Base-by-base conservation (phyloP, 2,329 filamentous ascomycete genomes). In the Clonostachys sp. region DNA sequence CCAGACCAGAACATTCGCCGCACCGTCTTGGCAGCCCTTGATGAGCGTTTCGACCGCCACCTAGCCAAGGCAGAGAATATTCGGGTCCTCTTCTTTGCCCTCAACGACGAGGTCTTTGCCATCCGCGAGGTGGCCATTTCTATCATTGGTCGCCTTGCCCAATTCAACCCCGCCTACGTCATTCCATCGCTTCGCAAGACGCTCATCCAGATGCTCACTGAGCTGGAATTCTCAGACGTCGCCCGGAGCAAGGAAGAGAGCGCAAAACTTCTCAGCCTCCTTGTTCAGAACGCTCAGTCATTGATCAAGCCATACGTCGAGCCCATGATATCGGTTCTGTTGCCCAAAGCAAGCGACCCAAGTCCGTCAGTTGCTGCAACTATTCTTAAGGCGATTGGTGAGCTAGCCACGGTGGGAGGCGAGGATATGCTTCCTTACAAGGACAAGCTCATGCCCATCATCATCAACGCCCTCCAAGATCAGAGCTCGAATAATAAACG, bases 41-140 rank as follows among this genome's bases (percentile, higher is more conserved):
- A 97, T 63, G 84, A 89, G 54, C 88, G 94, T 45, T 99, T 99
- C 59, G 94, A 99, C 62, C 86, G 90, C 42, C 94, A 99, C 63
- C 77, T 99, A n/a, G 91, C 91, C 40, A 95, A 96, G 64, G 91
- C 95, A 1, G 92, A 99, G 64, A 99, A 99, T 60, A 95, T 99
- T 43, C 84, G 95, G 17, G 96, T 91, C 13, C 72, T 99, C 1
- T 97, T 99, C 67, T 86, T 97, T 50, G 92, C 94, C 1, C 78
- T 99, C 14, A 96, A 99, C 55, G 94, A 99, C 58, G 92, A 97
- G 61, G 80, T 91, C 2, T 99, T 97, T 54, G 78, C 84, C 3
- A 96, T 97, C 50, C 81, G 95, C 57, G 91, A 99, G 69, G 92
- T 94, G 30, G 89, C 94, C 9, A 96, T 99, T 59, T 87, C 89